A percentile compares a stretch with the other conserved stretches of the same genome.
Conservation (phyloP, 192 early-diverging fungal genomes). For the Fimicolochytrium jonesii region DNA sequence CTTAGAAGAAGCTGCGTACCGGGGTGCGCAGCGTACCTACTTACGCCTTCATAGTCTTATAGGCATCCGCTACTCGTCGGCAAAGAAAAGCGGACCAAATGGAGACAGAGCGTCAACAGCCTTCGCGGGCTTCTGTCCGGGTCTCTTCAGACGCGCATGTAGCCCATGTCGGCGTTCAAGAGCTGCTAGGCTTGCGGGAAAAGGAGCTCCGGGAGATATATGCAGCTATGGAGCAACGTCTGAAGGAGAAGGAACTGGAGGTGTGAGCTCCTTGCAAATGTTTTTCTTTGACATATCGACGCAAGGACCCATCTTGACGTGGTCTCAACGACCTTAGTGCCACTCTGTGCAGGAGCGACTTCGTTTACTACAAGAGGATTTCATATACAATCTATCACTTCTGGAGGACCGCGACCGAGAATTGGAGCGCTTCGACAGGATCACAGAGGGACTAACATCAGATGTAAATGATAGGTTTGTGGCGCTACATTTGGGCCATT, state of each 20-base stretch:
- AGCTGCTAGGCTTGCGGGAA: constrained; percentile 10
- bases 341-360: constrained; percentile 2
- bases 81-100: too few relatives aligned
- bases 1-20: too few relatives aligned
- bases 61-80: too few relatives aligned
- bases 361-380: constrained; percentile 31
- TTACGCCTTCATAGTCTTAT: too few relatives aligned
- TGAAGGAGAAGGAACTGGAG: constrained; percentile 11
- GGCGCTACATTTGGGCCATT: too few relatives aligned
- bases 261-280: neutral
- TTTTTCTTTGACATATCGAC: neutral
- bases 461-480: constrained; percentile 27
- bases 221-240: constrained; percentile 11
- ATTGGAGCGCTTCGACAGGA: constrained; percentile 27
- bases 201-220: constrained; percentile 20
- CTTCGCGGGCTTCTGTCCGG: too few relatives aligned
- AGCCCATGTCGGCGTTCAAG: constrained; percentile 8
- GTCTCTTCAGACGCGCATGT: too few relatives aligned
- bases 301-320: neutral
- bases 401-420: constrained; percentile 39
- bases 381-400: constrained; percentile 35
- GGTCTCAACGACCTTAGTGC: too few relatives aligned
- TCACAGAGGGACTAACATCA: constrained; percentile 17
- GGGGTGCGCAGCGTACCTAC: too few relatives aligned
- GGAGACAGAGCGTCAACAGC: too few relatives aligned